Conservation (phyloP, 495 filamentous ascomycete genomes). For the Penicillium psychrofluorescens region DNA sequence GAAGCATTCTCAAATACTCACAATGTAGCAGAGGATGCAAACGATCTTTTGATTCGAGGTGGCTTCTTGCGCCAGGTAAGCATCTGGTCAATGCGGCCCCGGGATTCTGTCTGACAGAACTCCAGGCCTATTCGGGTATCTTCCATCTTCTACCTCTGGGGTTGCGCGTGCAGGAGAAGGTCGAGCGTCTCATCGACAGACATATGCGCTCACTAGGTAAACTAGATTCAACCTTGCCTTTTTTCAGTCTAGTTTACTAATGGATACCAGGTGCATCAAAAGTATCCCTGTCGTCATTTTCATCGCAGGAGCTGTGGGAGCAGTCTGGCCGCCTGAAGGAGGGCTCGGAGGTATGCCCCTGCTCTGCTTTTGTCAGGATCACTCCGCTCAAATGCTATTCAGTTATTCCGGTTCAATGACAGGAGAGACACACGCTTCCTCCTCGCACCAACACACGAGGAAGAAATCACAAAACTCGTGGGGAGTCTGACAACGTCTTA, state of each 20-base stretch:
- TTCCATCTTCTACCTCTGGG: conserved; percentile 95
- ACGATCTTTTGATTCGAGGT: conserved; percentile 66
- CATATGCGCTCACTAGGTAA: conserved; percentile 75
- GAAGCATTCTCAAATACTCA: conserved; percentile 8
- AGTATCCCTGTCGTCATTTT: conserved; percentile 80
- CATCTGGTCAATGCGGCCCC: neutral
- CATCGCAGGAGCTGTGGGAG: conserved; percentile 77
- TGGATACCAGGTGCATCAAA: conserved; percentile 66
- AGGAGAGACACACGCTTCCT: conserved; percentile 68
- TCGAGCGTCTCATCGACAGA: conserved; percentile 78
- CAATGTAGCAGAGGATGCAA: conserved; percentile 48
- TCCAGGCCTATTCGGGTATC: conserved; percentile 73
- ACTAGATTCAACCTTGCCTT: neutral
- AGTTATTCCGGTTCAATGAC: conserved; percentile 79
- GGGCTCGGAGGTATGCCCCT: conserved; percentile 52
- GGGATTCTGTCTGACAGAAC: neutral
- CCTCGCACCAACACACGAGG: conserved; percentile 90
- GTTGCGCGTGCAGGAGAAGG: conserved; percentile 77
- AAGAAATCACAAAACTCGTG: conserved; percentile 84
- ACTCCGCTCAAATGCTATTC: neutral
- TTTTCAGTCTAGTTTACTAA: conserved; percentile 9
- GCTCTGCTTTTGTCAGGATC: neutral
- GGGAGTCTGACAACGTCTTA: conserved; percentile 71
- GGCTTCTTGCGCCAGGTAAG: conserved; percentile 73
- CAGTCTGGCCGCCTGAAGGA: conserved; percentile 53